These are phyloP conservation scores for Capsicum chinense DNA, from an alignment of 257 asterid species.

Conservation along the genomic window DNA sequence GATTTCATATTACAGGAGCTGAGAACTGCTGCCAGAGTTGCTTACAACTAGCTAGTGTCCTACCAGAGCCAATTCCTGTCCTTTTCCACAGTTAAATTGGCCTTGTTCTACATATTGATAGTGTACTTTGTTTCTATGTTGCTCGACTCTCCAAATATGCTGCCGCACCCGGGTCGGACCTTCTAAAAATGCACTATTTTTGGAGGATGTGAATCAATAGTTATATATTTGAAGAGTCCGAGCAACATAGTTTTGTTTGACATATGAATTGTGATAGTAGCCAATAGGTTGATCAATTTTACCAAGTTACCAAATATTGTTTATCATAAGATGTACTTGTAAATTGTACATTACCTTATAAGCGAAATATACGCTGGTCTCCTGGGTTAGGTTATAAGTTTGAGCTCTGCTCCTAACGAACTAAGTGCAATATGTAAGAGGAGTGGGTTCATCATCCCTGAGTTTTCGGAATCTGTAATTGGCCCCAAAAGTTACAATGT, in stretches of 20 bases:
- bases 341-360: not conserved
- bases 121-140: no score
- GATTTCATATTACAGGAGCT: not conserved
- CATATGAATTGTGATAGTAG: not conserved
- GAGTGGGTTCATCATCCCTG: not conserved
- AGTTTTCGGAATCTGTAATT: not conserved
- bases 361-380: not conserved
- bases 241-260: not conserved
- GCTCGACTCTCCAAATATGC: no score
- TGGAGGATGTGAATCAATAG: no score
- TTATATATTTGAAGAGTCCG: no score
- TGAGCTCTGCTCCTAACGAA: not conserved
- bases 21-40: not conserved
- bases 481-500: not conserved
- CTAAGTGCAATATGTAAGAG: not conserved
- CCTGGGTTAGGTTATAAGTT: not conserved
- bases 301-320: not conserved
- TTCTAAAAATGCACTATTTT: no score
- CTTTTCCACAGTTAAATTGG: no score
- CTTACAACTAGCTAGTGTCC: not conserved
- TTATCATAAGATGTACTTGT: not conserved
- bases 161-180: no score
- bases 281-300: not conserved
- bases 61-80: slow-evolving; percentile 9
- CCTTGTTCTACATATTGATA: not conserved